Base-by-base conservation (phyloP, 768 basidiomycete species). In the Mycena maculata region DNA sequence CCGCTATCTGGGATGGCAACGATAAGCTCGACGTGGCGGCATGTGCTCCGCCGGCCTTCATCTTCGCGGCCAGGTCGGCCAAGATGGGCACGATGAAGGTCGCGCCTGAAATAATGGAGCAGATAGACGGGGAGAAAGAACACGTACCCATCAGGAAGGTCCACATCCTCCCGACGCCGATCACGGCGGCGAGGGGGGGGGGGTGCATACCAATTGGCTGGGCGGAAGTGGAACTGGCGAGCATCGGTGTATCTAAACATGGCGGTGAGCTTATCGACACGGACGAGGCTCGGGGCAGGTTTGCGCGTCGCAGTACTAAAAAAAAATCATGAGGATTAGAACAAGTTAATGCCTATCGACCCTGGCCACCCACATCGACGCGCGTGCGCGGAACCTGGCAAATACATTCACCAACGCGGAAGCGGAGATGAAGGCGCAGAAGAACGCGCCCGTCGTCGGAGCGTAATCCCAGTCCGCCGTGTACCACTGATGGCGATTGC, bases 391-490 rank as follows among this genome's bases (percentile, higher is more conserved):
- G 25, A 72, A 15, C 28, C 60, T 38, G 10, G 60, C 50, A 3
- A 59, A 48, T 8, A 53, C 20, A 23, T 70, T 72, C 48, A 70
- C 15, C 38, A 76, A 25, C 28, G 68, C 39, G 15, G 67, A 57
- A 4, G 63, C 53, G 16, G 62, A 62, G 33, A 78, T 76, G 15
- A 65, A 72, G 28, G 72, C 73, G 56, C 76, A 77, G 66, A 79
- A 75, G 50, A 78, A 77, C 49, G 72, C 72, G 31, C 77, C 58
- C 5, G 75, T 77, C 20, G 77, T 72, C 31, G 69, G 70, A 0
- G 60, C 77, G 49, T 78, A 79, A 60, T 78, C 77, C 76, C 74
- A 76, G 65, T 79, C 78, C 15, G 76, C 76, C 18, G 42, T 31
- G 15, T 47, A 45, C 47, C 55, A 60, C 47, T 45, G 38, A 23